Base-by-base conservation (phyloP, 202 grass and related monocot species). In the Panicum hallii region DNA sequence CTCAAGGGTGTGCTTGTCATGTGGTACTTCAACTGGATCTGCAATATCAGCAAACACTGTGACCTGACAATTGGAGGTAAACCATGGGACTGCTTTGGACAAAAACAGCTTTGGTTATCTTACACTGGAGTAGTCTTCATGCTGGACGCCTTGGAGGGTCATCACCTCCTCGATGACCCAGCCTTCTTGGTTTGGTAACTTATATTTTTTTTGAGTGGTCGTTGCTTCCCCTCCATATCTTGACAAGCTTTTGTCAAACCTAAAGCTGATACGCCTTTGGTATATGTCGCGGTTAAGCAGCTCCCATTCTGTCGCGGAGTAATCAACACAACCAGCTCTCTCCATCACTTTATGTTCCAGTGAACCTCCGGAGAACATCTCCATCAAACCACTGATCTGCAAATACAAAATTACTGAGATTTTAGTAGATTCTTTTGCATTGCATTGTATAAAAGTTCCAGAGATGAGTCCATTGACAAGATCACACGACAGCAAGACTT, bases 161-260 rank as follows among this genome's bases (percentile, higher is more conserved):
- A 91, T 94, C 46, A 91, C 87, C 78, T 94, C 89, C 77, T 94
- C 87, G 19, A 94, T 74, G 67, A 94, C 71, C 87, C 92, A 94
- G 32, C 82, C 89, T 7, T 87, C 83, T 83, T 72, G 82, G 70
- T 91, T 86, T 23, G 52, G 54, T 77, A 94, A 79, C 68, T 88
- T 81, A 54, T 86, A 80, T 53, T 77, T 94, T 76, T 91, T 74
- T 52, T 94, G 92, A 15, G 64, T 85, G 55, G 86, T 80, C 4
- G 81, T 85, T 69, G 87, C 89, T 89, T 89, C 87, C 32, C 92
- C 88, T 72, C 82, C 89, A 85, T 87, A 68, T 43, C 28, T 80
- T 15, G 92, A 89, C 20, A 58, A 75, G 49, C 22, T 89, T 86
- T 91, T 94, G 26, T 89, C 92, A 78, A 92, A 82, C 75, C 84